Base-by-base conservation (phyloP, 345 rosid species). In the Lumnitzera littorea region DNA sequence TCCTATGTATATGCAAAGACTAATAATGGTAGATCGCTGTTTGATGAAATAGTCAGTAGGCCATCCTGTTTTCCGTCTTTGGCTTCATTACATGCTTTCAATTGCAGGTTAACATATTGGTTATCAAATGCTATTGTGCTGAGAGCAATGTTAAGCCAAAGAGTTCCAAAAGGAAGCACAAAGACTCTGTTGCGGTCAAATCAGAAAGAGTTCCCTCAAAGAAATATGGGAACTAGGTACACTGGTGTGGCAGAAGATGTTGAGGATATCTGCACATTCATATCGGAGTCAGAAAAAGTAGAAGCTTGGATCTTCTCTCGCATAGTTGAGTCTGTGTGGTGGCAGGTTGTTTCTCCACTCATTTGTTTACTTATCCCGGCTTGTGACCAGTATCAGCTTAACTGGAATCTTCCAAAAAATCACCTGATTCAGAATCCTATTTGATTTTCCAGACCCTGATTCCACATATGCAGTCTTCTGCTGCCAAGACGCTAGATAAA, bases 261-360 rank as follows among this genome's bases (percentile, higher is more conserved):
- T 80, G 88, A 87, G 51, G 78, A 80, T 63, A 81, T 89, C 25
- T 50, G 13, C 56, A 61, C 76, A 53, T 84, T 92, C 70, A 67
- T 66, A 66, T 72, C 74, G 47, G 91, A 83, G 31, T 78, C 89
- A 24, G 91, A 89, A 82, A 92, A 73, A 65, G 82, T 89, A 64
- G 96, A 94, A 82, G 86, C 86, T 66, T 89, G 97, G 99, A 87
- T 85, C 73, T 94, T 87, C 78, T 84, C 90, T 60, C 84, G 96
- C 50, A 80, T 77, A 58, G 76, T 94, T 24, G 95, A 94, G 72
- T 94, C 98, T 47, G 76, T 92, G 49, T 94, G 99, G 99, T 94
- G 97, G 99, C 99, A 94, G 97, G 96, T 89, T 52, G 58, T 52
- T 63, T 15, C n/a, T 55, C 60, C 56, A 25, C 66, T 58, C 16